Evolutionary conservation across 2,329 filamentous ascomycete species (phyloP).

Genomic region (Aspergillus aculeatus): DNA sequence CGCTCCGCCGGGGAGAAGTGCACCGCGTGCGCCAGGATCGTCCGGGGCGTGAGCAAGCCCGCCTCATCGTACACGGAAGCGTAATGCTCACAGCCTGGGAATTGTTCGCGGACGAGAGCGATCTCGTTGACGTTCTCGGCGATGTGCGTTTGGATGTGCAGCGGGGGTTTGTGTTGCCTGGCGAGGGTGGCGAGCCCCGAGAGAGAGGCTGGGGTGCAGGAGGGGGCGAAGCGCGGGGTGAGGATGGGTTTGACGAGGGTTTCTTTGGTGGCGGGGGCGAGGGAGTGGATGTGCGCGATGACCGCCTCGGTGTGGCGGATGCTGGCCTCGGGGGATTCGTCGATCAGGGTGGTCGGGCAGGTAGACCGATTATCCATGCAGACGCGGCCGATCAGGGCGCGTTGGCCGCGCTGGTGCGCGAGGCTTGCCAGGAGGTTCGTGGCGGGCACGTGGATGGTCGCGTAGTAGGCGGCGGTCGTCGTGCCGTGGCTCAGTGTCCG

Average conservation of each 20-base stretch:
- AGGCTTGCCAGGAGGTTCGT: constrained; percentile 90
- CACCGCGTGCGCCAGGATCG: constrained; percentile 81
- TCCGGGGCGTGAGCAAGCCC: constrained; percentile 67
- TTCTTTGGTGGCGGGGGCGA: constrained; percentile 60
- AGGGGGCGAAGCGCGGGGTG: constrained; percentile 65
- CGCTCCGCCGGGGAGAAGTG: constrained; percentile 70
- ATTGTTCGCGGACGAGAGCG: constrained; percentile 65
- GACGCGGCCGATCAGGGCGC: constrained; percentile 88
- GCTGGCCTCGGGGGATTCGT: constrained; percentile 62
- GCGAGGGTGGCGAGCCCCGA: constrained; percentile 63
- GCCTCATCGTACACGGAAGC: constrained; percentile 73
- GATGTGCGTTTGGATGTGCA: constrained; percentile 77
- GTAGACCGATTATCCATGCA: constrained; percentile 77
- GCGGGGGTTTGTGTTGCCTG: constrained; percentile 58
- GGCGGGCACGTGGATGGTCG: constrained; percentile 78
- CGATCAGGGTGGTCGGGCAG: constrained; percentile 76
- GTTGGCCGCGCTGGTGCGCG: constrained; percentile 75
- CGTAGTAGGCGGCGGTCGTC: constrained; percentile 92
- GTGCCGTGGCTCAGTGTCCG: constrained; percentile 87
- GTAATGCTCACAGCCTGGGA: constrained; percentile 66
- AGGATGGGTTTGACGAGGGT: constrained; percentile 72
- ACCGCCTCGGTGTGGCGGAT: constrained; percentile 57
- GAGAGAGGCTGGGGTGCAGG: constrained; percentile 57
- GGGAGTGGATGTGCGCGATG: constrained; percentile 63
- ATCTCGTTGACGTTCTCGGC: constrained; percentile 78